Evolutionary conservation across 2,329 filamentous ascomycete species (phyloP), one percentile per base, ranked within the genome.

Genomic region (Dactylellina leptospora): DNA sequence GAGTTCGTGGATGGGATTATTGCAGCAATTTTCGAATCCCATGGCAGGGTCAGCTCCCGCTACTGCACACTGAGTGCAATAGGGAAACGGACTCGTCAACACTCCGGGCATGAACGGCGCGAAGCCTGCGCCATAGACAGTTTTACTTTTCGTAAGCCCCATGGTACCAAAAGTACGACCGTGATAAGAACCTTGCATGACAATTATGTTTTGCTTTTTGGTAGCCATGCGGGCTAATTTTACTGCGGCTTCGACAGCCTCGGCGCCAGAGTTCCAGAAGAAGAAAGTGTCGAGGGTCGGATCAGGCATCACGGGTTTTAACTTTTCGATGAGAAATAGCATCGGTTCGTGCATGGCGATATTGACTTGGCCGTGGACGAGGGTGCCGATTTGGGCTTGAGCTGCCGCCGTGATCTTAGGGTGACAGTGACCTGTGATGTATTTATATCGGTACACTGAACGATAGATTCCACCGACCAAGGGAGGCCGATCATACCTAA

Each of bases 291-390:
- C 77, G n/a, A 80, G 76, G 1, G 75, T 76, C 16, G 76, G 75
- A 66, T 80, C 76, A 3, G 79, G 79, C 79, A 80, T 80, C 27
- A 79, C 50, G 1, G 79, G 79, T 16, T 79, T 71, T 6, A 80
- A 74, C 1, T 74, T 68, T 55, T 80, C 69, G 30, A 80, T 76
- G 38, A 80, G 77, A 9, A 22, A 40, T 22, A 72, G 68, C 68
- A 72, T 79, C 3, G 80, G 78, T 61, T 79, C 78, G 51, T 80
- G 79, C 75, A 81, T 81, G 0, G 79, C 80, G 56, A 81, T 81
- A 74, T 80, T 80, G 56, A 80, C 78, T 68, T 81, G 80, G 4
- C 78, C 80, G 47, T 81, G 80, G 45, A 80, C 79, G 13, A 81
- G 77, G 40, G 77, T 80, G 38, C 75, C 78, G 9, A 78, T 75